Evolutionary conservation across 208 protist species (phyloP).

Genomic region (Porcisia hertigi): DNA sequence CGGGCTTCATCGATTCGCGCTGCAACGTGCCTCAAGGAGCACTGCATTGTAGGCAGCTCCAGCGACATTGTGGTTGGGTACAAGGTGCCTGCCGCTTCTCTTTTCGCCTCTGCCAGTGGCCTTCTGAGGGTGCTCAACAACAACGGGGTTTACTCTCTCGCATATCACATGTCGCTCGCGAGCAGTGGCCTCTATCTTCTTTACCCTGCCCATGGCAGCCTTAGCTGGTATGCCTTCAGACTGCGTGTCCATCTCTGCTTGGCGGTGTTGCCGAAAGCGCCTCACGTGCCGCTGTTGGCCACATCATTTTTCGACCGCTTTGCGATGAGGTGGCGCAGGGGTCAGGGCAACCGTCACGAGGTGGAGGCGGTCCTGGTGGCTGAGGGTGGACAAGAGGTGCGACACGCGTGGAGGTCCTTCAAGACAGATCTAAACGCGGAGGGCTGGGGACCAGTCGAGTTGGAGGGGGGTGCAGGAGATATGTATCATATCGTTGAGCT

Average conservation of each 20-base stretch:
- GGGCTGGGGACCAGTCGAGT: slow-evolving; percentile 56
- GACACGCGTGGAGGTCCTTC: slow-evolving; percentile 30
- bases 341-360: slow-evolving; percentile 8
- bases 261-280: slow-evolving; percentile 25
- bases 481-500: slow-evolving; percentile 30
- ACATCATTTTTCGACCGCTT: slow-evolving; percentile 50
- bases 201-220: slow-evolving; percentile 9
- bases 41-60: slow-evolving; percentile 6
- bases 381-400: slow-evolving; percentile 32
- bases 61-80: slow-evolving; percentile 24
- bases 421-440: slow-evolving; percentile 48
- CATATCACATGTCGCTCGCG: slow-evolving; percentile 29
- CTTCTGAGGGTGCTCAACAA: slow-evolving; percentile 11
- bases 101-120: slow-evolving; percentile 14
- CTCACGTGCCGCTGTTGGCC: slow-evolving; percentile 44
- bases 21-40: slow-evolving; percentile 6
- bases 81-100: slow-evolving; percentile 18
- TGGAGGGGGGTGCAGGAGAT: slow-evolving; percentile 31
- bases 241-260: slow-evolving; percentile 35
- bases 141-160: slow-evolving; percentile 14
- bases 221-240: background rate
- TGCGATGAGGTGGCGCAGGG: slow-evolving; percentile 28
- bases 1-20: slow-evolving; percentile 11
- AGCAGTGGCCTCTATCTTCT: slow-evolving; percentile 31
- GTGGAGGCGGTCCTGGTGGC: slow-evolving; percentile 11